A percentile compares a stretch with the other conserved stretches of the same genome.
Evolutionary conservation across 2,329 filamentous ascomycete species (phyloP).

Genomic region (Elsinoe perseae): DNA sequence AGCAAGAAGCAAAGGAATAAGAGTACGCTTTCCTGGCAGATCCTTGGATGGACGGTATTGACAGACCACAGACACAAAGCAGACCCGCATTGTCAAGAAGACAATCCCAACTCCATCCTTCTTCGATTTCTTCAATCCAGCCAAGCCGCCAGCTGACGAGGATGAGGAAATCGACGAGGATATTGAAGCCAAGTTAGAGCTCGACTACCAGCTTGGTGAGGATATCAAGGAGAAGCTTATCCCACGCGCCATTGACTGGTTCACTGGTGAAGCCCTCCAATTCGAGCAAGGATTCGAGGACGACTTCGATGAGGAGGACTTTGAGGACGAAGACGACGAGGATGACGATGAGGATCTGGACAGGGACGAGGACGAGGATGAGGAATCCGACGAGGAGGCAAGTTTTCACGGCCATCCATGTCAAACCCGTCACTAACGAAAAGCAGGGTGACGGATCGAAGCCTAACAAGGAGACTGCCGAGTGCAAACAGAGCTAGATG

Average conservation of each 20-base stretch:
- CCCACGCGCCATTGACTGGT: constrained; percentile 97
- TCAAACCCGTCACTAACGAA: constrained; percentile 21
- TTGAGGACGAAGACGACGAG: constrained; percentile 89
- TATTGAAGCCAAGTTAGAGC: constrained; percentile 93
- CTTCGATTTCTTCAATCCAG: constrained; percentile 95
- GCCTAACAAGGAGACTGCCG: constrained; percentile 87
- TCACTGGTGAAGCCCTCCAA: constrained; percentile 93
- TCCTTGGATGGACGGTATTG: constrained; percentile 15
- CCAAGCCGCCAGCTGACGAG: constrained; percentile 71
- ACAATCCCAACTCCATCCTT: constrained; percentile 98
- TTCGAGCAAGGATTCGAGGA: constrained; percentile 91
- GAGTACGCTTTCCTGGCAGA: constrained; percentile 54
- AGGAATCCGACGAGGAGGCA: constrained; percentile 47
- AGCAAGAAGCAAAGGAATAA: constrained; percentile 99
- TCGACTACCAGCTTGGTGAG: constrained; percentile 97
- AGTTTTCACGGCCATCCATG: constrained; percentile 15
- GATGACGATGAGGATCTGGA: constrained; percentile 77
- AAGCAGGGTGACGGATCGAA: constrained; percentile 75
- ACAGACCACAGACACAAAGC: constrained; percentile 73
- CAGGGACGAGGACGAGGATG: constrained; percentile 65
- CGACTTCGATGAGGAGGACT: constrained; percentile 71
- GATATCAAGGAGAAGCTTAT: constrained; percentile 99
- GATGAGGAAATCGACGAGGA: constrained; percentile 77
- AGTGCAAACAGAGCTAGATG: constrained; percentile 83
- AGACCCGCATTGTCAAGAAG: constrained; percentile 98